These are phyloP conservation scores for Pseudogymnoascus sp. DNA, from an alignment of 2,329 filamentous ascomycete species.

Conservation along the genomic window DNA sequence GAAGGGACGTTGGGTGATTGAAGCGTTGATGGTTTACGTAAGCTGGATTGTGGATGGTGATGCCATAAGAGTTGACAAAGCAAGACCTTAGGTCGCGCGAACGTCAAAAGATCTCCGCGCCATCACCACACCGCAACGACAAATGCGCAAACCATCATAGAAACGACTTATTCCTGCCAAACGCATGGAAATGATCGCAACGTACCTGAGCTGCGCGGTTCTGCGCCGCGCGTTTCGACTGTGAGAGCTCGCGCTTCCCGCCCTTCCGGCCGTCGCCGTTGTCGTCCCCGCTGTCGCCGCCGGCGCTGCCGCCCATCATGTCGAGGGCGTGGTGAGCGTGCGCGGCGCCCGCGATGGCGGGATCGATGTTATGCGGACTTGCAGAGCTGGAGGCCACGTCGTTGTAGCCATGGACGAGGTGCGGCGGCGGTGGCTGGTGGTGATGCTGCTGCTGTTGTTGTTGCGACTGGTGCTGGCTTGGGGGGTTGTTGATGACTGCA, in stretches of 20 bases:
- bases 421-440: constrained; percentile 12
- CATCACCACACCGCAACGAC: neutral
- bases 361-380: constrained; percentile 29
- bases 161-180: constrained; percentile 17
- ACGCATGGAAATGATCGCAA: constrained; percentile 15
- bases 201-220: constrained; percentile 93
- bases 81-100: constrained; percentile 18
- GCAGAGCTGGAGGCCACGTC: constrained; percentile 25
- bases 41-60: constrained; percentile 22
- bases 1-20: neutral
- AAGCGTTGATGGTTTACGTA: constrained; percentile 22
- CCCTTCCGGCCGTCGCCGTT: constrained; percentile 56
- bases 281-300: constrained; percentile 25
- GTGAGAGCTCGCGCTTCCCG: constrained; percentile 79
- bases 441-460: constrained; percentile 16
- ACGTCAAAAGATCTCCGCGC: constrained; percentile 5
- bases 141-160: constrained; percentile 15
- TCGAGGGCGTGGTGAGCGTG: constrained; percentile 11
- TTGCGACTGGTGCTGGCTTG: constrained; percentile 9
- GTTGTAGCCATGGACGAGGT: constrained; percentile 25
- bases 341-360: constrained; percentile 24
- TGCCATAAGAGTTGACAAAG: constrained; percentile 32
- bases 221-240: constrained; percentile 91
- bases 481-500: constrained; percentile 22
- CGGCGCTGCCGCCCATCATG: constrained; percentile 24